phyloP scores from a whole-genome alignment of 2,329 filamentous ascomycete genomes.

The Sordariomycetes sp. region DNA sequence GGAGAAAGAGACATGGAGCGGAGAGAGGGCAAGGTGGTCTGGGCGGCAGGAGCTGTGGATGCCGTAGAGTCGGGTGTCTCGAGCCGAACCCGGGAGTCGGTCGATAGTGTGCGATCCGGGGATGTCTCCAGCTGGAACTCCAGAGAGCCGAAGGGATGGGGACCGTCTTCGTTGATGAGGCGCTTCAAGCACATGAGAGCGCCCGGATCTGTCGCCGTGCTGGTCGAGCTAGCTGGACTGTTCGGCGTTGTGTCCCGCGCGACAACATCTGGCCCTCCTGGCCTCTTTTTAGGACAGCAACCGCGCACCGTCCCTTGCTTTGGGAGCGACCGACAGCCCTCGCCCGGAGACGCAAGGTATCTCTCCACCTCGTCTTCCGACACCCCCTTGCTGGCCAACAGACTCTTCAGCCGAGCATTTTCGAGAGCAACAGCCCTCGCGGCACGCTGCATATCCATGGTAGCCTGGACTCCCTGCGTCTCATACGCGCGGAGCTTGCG shows the following conservation, averaged over 20 bases:
- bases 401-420: constrained; percentile 28
- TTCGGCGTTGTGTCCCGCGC: not conserved
- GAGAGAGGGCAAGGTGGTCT: not conserved
- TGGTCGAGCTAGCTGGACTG: not conserved
- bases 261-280: not conserved
- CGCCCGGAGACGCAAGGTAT: constrained; percentile 22
- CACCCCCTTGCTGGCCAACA: constrained; percentile 26
- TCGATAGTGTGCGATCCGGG: not conserved
- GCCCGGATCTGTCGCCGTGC: not conserved
- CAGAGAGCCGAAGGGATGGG: not conserved
- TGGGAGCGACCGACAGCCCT: constrained; percentile 8
- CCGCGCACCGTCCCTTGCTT: constrained; percentile 6
- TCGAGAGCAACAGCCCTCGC: constrained; percentile 34
- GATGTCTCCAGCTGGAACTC: not conserved
- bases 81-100: not conserved
- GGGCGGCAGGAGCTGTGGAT: constrained; percentile 5
- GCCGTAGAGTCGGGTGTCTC: not conserved
- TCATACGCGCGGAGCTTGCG: constrained; percentile 31
- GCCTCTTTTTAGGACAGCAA: constrained; percentile 7
- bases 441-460: constrained; percentile 37
- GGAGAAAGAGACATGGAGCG: constrained; percentile 11
- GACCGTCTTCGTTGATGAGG: constrained; percentile 3
- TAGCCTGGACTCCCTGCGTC: constrained; percentile 31
- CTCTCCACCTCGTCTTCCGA: constrained; percentile 22
- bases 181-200: constrained; percentile 4